These are phyloP conservation scores for Forsythia viridissima DNA, from an alignment of 257 asterid genomes.

Conservation along the genomic window DNA sequence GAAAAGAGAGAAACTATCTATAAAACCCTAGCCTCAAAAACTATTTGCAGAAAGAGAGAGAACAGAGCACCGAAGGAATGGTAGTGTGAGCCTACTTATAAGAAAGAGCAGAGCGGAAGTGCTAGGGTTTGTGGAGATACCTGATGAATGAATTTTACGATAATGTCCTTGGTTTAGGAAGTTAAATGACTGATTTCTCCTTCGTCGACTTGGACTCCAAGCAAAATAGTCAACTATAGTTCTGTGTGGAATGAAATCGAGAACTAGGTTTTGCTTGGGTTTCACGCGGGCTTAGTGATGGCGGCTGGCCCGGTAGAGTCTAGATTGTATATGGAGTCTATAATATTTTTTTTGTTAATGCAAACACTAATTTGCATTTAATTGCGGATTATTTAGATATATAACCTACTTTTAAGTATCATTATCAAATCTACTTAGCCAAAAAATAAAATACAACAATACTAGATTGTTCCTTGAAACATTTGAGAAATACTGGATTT, in stretches of 20 bases:
- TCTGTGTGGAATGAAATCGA: background rate
- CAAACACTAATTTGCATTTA: too few species aligned
- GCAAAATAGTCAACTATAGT: background rate
- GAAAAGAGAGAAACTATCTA: background rate
- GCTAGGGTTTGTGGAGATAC: slow-evolving; percentile 12
- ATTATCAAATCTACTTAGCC: too few species aligned
- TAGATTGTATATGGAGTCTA: background rate
- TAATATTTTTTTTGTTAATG: too few species aligned
- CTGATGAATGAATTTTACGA: background rate
- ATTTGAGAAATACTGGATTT: too few species aligned
- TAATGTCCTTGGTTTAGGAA: background rate
- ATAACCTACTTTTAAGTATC: too few species aligned
- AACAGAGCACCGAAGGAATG: background rate
- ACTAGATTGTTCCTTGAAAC: too few species aligned
- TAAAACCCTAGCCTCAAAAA: background rate
- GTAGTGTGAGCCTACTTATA: background rate
- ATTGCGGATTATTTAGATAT: too few species aligned
- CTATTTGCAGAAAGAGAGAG: background rate
- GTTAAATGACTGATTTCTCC: slow-evolving; percentile 2
- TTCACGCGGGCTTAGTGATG: background rate
- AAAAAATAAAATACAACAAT: too few species aligned
- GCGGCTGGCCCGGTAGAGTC: background rate
- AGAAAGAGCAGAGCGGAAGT: background rate
- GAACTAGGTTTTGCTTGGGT: background rate
- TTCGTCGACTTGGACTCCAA: background rate